Evolutionary conservation across 2,329 filamentous ascomycete genomes (phyloP).

Genomic region (Bisporella sp.): DNA sequence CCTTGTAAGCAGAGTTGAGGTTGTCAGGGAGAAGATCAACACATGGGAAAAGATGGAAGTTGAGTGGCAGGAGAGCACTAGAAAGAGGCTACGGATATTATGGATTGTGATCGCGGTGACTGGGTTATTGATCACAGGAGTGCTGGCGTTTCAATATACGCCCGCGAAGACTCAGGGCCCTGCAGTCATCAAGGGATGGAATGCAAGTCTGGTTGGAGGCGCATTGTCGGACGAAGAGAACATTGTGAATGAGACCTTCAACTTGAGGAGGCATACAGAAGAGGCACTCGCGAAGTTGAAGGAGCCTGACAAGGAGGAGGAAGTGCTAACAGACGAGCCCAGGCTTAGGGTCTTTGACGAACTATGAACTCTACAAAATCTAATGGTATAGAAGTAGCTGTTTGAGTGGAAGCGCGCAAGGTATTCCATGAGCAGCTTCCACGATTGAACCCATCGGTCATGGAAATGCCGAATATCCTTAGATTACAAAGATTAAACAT

Average conservation of each 20-base stretch:
- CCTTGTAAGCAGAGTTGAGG: conserved; percentile 56
- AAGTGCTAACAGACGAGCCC: conserved; percentile 19
- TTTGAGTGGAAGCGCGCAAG: too few relatives aligned
- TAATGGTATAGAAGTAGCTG: too few relatives aligned
- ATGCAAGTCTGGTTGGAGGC: conserved; percentile 10
- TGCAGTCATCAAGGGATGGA: conserved; percentile 9
- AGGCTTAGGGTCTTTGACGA: conserved; percentile 27
- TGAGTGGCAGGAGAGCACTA: conserved; percentile 62
- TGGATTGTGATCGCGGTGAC: conserved; percentile 52
- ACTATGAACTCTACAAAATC: conserved; percentile 14
- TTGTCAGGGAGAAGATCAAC: conserved; percentile 57
- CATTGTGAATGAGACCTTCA: conserved; percentile 13
- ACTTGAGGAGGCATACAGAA: conserved; percentile 7
- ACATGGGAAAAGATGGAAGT: conserved; percentile 60
- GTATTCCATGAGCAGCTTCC: too few relatives aligned
- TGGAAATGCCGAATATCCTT: too few relatives aligned
- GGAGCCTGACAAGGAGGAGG: conserved; percentile 2
- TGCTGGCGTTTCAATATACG: conserved; percentile 31
- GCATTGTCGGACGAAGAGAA: conserved; percentile 14
- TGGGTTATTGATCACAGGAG: conserved; percentile 36
- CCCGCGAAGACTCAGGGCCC: conserved; percentile 8
- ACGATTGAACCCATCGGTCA: too few relatives aligned
- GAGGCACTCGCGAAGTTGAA: conserved; percentile 10
- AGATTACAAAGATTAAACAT: too few relatives aligned
- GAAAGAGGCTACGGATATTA: conserved; percentile 52